These are phyloP conservation scores for Tricholoma flavovirens DNA, from an alignment of 768 basidiomycete species.

Conservation along the genomic window DNA sequence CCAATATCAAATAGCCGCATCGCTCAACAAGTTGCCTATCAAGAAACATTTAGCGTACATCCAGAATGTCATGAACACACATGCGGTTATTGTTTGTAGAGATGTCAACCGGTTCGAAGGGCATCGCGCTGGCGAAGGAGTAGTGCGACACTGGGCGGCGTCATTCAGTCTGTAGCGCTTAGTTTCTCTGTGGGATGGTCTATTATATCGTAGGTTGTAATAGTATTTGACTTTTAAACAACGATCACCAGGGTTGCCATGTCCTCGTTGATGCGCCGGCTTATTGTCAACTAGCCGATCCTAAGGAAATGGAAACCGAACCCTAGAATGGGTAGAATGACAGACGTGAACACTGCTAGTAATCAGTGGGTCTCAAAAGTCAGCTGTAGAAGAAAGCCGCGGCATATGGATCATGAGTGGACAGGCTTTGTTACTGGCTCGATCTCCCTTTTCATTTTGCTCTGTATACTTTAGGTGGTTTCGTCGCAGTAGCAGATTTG, in stretches of 20 bases:
- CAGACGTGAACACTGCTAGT: background rate
- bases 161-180: slow-evolving; percentile 36
- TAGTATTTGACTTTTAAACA: no score
- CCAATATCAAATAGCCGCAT: slow-evolving; percentile 52
- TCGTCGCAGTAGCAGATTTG: background rate
- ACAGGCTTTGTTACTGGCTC: background rate
- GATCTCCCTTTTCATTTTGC: background rate
- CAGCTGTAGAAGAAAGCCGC: slow-evolving; percentile 4
- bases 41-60: slow-evolving; percentile 71
- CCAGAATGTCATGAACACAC: slow-evolving; percentile 52
- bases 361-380: slow-evolving; percentile 1
- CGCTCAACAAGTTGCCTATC: slow-evolving; percentile 65
- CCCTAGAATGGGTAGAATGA: slow-evolving; percentile 3
- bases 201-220: slow-evolving; percentile 1
- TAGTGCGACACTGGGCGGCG: slow-evolving; percentile 69
- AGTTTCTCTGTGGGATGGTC: background rate
- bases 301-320: background rate
- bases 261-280: no score
- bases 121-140: slow-evolving; percentile 57
- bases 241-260: no score
- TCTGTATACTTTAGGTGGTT: background rate
- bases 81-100: slow-evolving; percentile 66
- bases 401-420: slow-evolving; percentile 8
- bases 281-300: background rate
- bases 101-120: slow-evolving; percentile 54